A percentile compares a stretch with the other conserved stretches of the same genome.
Evolutionary conservation across 306 rosid genomes (phyloP).

Genomic region (Dicorynia guianensis): DNA sequence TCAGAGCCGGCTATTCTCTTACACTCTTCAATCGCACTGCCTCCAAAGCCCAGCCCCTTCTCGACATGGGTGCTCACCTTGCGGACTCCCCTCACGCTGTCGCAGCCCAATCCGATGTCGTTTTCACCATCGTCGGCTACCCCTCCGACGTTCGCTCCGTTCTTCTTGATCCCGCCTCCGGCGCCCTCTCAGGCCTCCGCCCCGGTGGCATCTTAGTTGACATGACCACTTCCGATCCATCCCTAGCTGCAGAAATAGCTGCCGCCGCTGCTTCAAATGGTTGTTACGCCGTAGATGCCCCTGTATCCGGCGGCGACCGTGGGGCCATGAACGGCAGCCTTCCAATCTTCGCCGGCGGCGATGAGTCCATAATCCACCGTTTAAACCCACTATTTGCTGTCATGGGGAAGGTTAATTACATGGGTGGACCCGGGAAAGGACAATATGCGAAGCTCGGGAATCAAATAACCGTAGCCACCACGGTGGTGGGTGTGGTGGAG

Average conservation of each 20-base stretch:
- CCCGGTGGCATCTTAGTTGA: conserved; percentile 80
- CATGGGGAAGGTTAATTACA: conserved; percentile 82
- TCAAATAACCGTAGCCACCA: conserved; percentile 74
- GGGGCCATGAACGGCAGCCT: conserved; percentile 79
- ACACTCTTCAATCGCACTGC: conserved; percentile 92
- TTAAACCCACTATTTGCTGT: conserved; percentile 55
- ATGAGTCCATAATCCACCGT: conserved; percentile 41
- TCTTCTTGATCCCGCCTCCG: conserved; percentile 68
- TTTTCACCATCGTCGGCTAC: conserved; percentile 89
- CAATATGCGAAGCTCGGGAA: conserved; percentile 90
- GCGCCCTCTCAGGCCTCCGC: conserved; percentile 82
- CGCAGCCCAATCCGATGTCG: conserved; percentile 82
- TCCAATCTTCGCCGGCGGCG: conserved; percentile 88
- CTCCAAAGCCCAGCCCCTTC: conserved; percentile 84
- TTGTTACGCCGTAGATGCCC: conserved; percentile 81
- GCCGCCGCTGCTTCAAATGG: conserved; percentile 53
- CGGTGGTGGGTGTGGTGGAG: conserved; percentile 88
- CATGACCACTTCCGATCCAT: conserved; percentile 96
- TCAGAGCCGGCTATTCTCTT: conserved; percentile 83
- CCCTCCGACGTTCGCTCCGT: conserved; percentile 95
- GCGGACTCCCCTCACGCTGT: conserved; percentile 67
- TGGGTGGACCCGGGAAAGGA: conserved; percentile 88
- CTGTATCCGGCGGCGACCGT: conserved; percentile 88
- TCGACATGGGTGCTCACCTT: conserved; percentile 74
- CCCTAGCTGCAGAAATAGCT: conserved; percentile 81